These are phyloP conservation scores for Colletotrichum sp. DNA, from an alignment of 2,329 filamentous ascomycete species.

Conservation along the genomic window DNA sequence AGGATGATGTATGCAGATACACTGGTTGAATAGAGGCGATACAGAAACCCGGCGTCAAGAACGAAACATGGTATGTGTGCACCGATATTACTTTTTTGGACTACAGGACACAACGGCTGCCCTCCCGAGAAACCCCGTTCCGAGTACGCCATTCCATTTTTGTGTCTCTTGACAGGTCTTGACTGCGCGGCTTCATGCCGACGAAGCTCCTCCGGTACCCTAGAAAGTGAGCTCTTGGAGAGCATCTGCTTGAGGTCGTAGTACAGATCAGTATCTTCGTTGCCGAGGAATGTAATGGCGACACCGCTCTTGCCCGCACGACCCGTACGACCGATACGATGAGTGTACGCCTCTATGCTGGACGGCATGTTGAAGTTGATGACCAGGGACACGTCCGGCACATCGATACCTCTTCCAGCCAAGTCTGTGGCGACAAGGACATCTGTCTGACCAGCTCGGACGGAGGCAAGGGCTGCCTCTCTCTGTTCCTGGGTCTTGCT, in stretches of 20 bases:
- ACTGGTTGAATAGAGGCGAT: not conserved
- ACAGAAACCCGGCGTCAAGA: not conserved
- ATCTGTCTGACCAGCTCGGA: conserved; percentile 80
- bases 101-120: not conserved
- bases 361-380: conserved; percentile 99
- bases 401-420: conserved; percentile 96
- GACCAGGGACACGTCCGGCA: conserved; percentile 90
- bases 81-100: not conserved
- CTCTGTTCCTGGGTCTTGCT: conserved; percentile 98
- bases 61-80: not conserved
- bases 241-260: conserved; percentile 98
- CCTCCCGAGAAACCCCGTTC: not conserved
- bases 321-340: conserved; percentile 95
- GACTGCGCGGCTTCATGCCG: conserved; percentile 93
- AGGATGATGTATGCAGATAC: not conserved
- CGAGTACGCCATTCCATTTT: not conserved
- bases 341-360: conserved; percentile 93
- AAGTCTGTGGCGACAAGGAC: conserved; percentile 96
- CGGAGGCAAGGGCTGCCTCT: conserved; percentile 86
- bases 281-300: conserved; percentile 92
- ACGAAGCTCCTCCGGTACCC: conserved; percentile 88
- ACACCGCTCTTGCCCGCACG: conserved; percentile 97
- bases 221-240: conserved; percentile 84
- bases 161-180: conserved; percentile 55
- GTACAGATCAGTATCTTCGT: conserved; percentile 87